A percentile compares a stretch with the other conserved stretches of the same genome.
phyloP scores from a whole-genome alignment of 1,139 yeast genomes.

The Taphrina confusa region DNA sequence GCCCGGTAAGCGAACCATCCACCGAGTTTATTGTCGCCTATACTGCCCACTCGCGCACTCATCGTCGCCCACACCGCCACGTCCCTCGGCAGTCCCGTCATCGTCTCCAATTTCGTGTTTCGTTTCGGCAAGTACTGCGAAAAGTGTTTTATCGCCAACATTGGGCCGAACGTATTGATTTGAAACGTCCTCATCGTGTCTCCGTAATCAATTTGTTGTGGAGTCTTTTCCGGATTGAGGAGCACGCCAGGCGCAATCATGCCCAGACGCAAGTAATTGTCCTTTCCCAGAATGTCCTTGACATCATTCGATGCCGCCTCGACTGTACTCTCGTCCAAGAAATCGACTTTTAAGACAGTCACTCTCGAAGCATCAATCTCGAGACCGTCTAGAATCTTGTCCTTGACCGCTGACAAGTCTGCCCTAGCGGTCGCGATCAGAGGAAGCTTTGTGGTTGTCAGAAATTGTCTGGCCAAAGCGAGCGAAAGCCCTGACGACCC shows the following conservation, averaged over 20 bases:
- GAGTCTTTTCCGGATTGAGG: conserved; percentile 29
- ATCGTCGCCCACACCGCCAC: conserved; percentile 31
- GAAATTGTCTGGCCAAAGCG: conserved; percentile 24
- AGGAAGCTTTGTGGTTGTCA: conserved; percentile 11
- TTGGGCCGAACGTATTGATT: conserved; percentile 33
- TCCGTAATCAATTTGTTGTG: conserved; percentile 23
- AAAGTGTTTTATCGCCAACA: conserved; percentile 33
- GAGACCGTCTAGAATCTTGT: conserved; percentile 21
- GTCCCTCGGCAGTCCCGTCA: conserved; percentile 21
- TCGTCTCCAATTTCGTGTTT: neutral
- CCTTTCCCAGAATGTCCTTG: conserved; percentile 5
- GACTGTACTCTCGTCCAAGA: conserved; percentile 11
- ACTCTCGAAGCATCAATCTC: conserved; percentile 8
- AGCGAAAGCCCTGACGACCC: conserved; percentile 30
- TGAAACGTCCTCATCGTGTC: conserved; percentile 25
- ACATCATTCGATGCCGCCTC: conserved; percentile 1
- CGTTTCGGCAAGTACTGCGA: conserved; percentile 24
- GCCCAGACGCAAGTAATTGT: conserved; percentile 20
- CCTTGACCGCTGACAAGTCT: conserved; percentile 14
- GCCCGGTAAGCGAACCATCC: conserved; percentile 35
- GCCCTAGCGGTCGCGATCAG: conserved; percentile 30
- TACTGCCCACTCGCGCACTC: conserved; percentile 33
- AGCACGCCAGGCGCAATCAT: conserved; percentile 25
- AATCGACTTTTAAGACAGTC: conserved; percentile 24
- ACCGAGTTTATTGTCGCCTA: conserved; percentile 32